Conservation (phyloP, 371 early-diverging fungal genomes). For the Mortierella sp. region DNA sequence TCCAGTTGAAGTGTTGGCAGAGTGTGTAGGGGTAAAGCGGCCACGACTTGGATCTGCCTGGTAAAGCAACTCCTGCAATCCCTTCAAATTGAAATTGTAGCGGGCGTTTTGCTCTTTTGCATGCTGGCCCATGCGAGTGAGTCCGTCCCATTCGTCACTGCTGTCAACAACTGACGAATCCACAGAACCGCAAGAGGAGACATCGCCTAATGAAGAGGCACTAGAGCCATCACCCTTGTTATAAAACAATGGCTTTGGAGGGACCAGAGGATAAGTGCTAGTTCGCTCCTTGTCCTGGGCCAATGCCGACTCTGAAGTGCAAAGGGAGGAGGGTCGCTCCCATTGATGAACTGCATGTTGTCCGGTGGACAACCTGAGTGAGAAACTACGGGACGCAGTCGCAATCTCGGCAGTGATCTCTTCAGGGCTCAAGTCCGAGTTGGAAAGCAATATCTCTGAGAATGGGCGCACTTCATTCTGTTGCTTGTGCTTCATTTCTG, state of each 20-base stretch:
- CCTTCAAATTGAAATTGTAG: constrained; percentile 41
- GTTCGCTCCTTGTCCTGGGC: constrained; percentile 2
- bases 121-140: constrained; percentile 26
- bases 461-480: constrained; percentile 23
- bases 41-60: constrained; percentile 9
- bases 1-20: constrained; percentile 47
- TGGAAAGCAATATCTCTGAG: constrained; percentile 40
- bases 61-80: constrained; percentile 36
- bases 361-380: constrained; percentile 11
- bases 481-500: constrained; percentile 14
- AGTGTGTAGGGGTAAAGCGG: constrained; percentile 21
- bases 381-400: constrained; percentile 24
- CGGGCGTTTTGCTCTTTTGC: constrained; percentile 35
- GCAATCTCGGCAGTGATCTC: constrained; percentile 33
- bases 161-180: constrained; percentile 37
- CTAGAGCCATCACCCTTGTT: constrained; percentile 31
- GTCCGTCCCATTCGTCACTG: constrained; percentile 50
- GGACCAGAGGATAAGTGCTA: constrained; percentile 17
- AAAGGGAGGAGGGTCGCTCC: background rate
- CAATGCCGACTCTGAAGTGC: background rate
- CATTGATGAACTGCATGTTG: constrained; percentile 10
- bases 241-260: constrained; percentile 48
- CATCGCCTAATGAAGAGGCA: constrained; percentile 36
- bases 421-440: constrained; percentile 31
- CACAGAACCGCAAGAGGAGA: constrained; percentile 42